Base-by-base conservation (phyloP, 495 filamentous ascomycete genomes). In the Darksidea phi region DNA sequence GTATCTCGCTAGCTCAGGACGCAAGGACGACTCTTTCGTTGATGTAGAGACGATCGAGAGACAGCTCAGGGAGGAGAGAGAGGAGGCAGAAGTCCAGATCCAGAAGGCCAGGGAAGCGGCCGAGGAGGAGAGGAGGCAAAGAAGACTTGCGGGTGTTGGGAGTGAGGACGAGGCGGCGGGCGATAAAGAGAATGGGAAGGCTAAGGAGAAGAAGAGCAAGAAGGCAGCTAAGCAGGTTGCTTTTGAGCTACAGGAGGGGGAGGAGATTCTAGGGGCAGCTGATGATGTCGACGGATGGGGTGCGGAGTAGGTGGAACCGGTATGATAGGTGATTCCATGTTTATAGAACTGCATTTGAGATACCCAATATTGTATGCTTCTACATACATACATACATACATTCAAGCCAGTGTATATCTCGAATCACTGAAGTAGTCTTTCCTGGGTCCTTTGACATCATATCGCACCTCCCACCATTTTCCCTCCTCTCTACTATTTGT, bases 31-130 rank as follows among this genome's bases (percentile, higher is more conserved):
- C 17, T 54, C 56, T 2, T 73, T 71, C 51, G 56, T 62, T 12
- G 72, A 74, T 56, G 64, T 63, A 4, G 61, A 56, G 11, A 50
- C 48, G 23, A 48, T 73, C 24, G 54, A 71, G 21, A 18, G 28
- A 13, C 68, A 75, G 58, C 51, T 75, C 4, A 61, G 59, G 32
- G 61, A 53, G 42, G 51, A 71, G 34, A 51, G 59, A 3, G 52
- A 59, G 54, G 69, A 81, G 55, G 71, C 85, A 64, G 73, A 82
- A 60, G 78, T 82, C 63, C 81, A 83, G 67, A 83, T 95, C 53
- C 80, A 90, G 47, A 84, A 85, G n/a, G 88, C 91, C 66, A 83
- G 86, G 64, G 79, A 81, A 63, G 73, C 74, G 47, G 80, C 87
- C 25, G 83, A 87, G 58, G 82, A 84, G 34, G 83, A 88, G 66